phyloP scores from a whole-genome alignment of 305 asterid genomes.

The Coffea humblotiana region DNA sequence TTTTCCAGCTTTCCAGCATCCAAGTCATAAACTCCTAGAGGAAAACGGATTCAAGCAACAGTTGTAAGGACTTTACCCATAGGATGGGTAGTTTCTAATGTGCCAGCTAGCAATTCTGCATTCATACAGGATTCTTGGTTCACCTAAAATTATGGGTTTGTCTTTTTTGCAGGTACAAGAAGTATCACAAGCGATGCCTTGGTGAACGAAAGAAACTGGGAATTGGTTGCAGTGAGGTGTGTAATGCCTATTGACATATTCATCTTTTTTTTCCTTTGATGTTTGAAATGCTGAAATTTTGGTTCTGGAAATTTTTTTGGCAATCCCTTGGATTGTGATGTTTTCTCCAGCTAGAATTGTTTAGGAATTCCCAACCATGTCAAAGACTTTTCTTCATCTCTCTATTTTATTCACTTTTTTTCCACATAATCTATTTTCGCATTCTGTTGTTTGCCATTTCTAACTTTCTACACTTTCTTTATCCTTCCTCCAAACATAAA shows the following conservation, averaged over 20 bases:
- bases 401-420: background rate
- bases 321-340: background rate
- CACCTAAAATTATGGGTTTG: conserved; percentile 10
- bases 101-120: background rate
- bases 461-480: background rate
- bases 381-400: background rate
- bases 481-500: background rate
- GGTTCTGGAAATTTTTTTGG: background rate
- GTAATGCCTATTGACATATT: background rate
- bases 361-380: background rate
- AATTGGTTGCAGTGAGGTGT: conserved; percentile 57
- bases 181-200: conserved; percentile 61
- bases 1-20: conserved; percentile 83
- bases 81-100: background rate
- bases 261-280: background rate
- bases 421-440: background rate
- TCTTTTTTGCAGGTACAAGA: conserved; percentile 53
- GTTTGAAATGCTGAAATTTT: conserved; percentile 1
- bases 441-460: too few relatives aligned
- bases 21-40: conserved; percentile 80
- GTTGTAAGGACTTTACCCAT: conserved; percentile 51
- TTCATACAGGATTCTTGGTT: background rate
- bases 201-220: conserved; percentile 55
- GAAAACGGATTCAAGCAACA: conserved; percentile 93
- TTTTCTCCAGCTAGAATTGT: background rate